Percentiles rank a stretch among this genome's conserved stretches.
Evolutionary conservation across 768 basidiomycete species (phyloP).

Genomic region (Peribolospora baueri): DNA sequence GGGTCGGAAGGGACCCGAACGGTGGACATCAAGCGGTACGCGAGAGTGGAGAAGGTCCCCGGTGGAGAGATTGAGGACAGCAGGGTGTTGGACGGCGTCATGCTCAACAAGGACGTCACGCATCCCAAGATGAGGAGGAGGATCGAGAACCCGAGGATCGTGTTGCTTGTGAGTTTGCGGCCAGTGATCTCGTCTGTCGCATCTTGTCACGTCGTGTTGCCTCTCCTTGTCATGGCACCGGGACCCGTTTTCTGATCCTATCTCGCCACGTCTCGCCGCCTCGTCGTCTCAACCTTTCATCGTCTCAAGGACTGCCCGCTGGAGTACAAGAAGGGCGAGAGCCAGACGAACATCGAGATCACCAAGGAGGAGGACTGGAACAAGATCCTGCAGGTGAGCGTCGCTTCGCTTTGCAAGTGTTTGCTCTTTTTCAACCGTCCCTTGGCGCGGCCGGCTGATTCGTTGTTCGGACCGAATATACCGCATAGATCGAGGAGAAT

Average conservation of each 20-base stretch:
- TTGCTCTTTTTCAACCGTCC: too few relatives aligned
- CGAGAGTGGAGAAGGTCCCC: slow-evolving; percentile 87
- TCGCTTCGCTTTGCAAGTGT: too few relatives aligned
- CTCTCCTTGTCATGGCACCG: too few relatives aligned
- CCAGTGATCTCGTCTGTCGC: too few relatives aligned
- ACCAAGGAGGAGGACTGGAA: slow-evolving; percentile 84
- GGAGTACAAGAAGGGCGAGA: slow-evolving; percentile 98
- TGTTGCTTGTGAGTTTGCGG: slow-evolving; percentile 38
- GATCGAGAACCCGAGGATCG: slow-evolving; percentile 67
- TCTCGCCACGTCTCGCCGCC: too few relatives aligned
- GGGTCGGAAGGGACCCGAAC: slow-evolving; percentile 37
- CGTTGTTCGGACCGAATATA: too few relatives aligned
- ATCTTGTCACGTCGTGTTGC: too few relatives aligned
- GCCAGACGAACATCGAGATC: slow-evolving; percentile 96
- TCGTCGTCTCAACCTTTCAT: too few relatives aligned
- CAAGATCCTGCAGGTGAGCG: slow-evolving; percentile 34
- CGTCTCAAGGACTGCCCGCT: slow-evolving; percentile 37
- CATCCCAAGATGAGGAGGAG: slow-evolving; percentile 87
- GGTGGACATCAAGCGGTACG: slow-evolving; percentile 95
- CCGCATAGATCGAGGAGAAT: slow-evolving; percentile 63
- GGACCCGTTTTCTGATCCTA: too few relatives aligned
- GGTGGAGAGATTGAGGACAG: slow-evolving; percentile 94
- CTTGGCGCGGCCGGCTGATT: too few relatives aligned
- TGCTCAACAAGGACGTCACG: slow-evolving; percentile 97
- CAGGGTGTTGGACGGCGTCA: slow-evolving; percentile 62